Percentiles rank a stretch among this genome's conserved stretches.
Evolutionary conservation across 108 stramenopile genomes (phyloP).

Genomic region (Parietichytrium sp.): DNA sequence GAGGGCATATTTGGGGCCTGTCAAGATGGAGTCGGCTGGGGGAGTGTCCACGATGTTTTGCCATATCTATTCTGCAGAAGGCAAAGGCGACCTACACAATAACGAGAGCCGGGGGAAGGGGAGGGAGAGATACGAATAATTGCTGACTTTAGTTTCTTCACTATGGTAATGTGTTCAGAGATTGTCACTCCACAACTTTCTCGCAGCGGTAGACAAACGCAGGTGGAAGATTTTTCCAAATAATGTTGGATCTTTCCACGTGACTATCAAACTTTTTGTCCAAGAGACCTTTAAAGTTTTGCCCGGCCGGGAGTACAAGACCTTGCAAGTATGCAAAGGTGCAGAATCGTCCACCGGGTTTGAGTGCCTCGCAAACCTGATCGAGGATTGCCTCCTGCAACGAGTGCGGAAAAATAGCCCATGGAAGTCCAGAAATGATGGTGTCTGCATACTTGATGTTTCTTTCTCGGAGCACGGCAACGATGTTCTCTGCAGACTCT

Average conservation of each 20-base stretch:
- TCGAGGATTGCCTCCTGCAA: background rate
- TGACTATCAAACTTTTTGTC: slow-evolving; percentile 1
- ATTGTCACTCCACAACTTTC: too few species aligned
- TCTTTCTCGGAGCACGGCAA: background rate
- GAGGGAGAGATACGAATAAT: too few species aligned
- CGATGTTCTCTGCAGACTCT: slow-evolving; percentile 4
- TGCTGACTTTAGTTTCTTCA: too few species aligned
- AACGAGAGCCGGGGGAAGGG: too few species aligned
- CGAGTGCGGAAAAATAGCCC: background rate
- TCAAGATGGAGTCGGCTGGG: too few species aligned
- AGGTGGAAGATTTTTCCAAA: slow-evolving; percentile 22
- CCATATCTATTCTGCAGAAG: too few species aligned
- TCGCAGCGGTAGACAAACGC: slow-evolving; percentile 34
- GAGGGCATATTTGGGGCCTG: too few species aligned
- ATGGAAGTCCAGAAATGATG: slow-evolving; percentile 3
- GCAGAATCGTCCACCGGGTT: slow-evolving; percentile 13
- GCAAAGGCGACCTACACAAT: too few species aligned
- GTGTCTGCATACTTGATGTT: slow-evolving; percentile 13
- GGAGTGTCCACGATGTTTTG: too few species aligned
- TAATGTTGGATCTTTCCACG: slow-evolving; percentile 27
- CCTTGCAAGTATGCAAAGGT: slow-evolving; percentile 34
- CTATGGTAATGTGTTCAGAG: too few species aligned
- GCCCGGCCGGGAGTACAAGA: slow-evolving; percentile 12
- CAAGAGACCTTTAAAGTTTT: slow-evolving; percentile 3
- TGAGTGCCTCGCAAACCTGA: background rate